Evolutionary conservation across 176 grass and related monocot genomes (phyloP).

Genomic region (Microstegium vimineum): DNA sequence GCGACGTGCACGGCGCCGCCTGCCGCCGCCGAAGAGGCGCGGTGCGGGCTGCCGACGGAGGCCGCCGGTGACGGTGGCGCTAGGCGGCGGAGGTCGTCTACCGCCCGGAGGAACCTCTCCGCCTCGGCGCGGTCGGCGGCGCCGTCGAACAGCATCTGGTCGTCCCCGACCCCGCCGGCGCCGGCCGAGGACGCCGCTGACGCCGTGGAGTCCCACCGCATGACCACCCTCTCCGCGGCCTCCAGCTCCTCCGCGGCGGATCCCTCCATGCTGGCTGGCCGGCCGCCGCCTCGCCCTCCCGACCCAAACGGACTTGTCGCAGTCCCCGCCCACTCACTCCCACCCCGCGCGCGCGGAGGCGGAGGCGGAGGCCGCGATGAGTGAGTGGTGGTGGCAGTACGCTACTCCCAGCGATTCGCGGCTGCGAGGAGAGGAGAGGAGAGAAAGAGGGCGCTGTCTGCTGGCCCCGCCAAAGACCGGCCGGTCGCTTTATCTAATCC

Average conservation of each 20-base stretch:
- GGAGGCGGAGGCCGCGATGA: constrained; percentile 4
- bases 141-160: constrained; percentile 52
- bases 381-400: neutral
- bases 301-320: neutral
- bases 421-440: neutral
- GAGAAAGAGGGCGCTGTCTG: neutral
- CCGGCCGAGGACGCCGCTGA: constrained; percentile 2
- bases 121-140: constrained; percentile 34
- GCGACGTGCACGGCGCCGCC: constrained; percentile 48
- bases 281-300: neutral
- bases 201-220: constrained; percentile 57
- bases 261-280: constrained; percentile 53
- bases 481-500: constrained; percentile 20
- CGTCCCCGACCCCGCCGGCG: constrained; percentile 33
- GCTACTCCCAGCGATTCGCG: neutral
- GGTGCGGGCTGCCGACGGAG: neutral
- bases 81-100: constrained; percentile 58
- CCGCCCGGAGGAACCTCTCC: constrained; percentile 57
- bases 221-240: constrained; percentile 57
- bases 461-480: neutral
- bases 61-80: constrained; percentile 16
- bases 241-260: constrained; percentile 58
- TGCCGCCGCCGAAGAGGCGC: neutral
- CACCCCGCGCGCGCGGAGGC: neutral
- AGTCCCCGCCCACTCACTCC: neutral